Base-by-base conservation (phyloP, 805 yeast species). In the Spathaspora hagerdaliae region DNA sequence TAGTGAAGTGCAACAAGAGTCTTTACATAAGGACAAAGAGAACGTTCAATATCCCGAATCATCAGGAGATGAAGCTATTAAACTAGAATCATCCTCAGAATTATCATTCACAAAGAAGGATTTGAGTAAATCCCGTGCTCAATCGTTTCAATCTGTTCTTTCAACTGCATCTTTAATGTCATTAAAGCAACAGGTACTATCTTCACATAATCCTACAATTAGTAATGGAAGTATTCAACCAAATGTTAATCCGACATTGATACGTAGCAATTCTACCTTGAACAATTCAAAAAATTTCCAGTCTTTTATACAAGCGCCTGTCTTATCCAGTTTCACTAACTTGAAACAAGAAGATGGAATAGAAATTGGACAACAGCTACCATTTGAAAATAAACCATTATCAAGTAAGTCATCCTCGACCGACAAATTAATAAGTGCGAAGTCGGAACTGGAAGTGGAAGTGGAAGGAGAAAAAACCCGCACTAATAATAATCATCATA, bases 291-390 rank as follows among this genome's bases (percentile, higher is more conserved):
- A 67, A 52, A 67, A 72, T 54, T 69, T 70, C 57, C 77, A 72
- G 57, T 64, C 71, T 19, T 71, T 67, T 47, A 72, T 72, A 44
- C 77, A 72, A 55, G 77, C 75, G 1, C 77, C 77, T 1, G 75
- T 70, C 5, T 56, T 72, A 38, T 66, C 71, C 35, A 60, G 67
- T 46, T 65, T 68, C 36, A 48, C 70, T 14, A 67, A 62, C 41
- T 53, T 61, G 37, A 65, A 60, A 34, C 47, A 46, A n/a, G 54
- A 51, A 15, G 67, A 67, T 38, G 67, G 68, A 31, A 51, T 62
- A 6, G 41, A 42, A 35, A 72, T 72, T n/a, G 77, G 77, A 24
- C 65, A 66, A 44, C 69, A 65, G 45, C 51, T 66, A 19, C 75
- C 76, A 6, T 72, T 72, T 43, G 58, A 61, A 39, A 27, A 37